Evolutionary conservation across 176 grass and related monocot genomes (phyloP).

Genomic region (Aegilops bicornis): DNA sequence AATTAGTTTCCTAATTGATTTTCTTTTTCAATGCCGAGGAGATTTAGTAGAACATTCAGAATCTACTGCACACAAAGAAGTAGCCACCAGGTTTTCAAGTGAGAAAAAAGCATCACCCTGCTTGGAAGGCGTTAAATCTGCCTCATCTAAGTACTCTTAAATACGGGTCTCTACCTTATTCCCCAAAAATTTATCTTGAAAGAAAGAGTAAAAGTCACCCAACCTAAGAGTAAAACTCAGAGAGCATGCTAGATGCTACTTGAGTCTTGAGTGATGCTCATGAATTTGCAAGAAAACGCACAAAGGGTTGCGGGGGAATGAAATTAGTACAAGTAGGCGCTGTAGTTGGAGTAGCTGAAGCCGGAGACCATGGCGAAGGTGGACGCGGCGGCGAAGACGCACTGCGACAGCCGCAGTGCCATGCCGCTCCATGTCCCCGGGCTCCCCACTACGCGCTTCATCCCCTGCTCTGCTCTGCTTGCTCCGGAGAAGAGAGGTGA

Average conservation of each 20-base stretch:
- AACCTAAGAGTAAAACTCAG: neutral
- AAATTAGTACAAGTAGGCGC: slow-evolving; percentile 51
- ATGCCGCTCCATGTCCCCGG: slow-evolving; percentile 73
- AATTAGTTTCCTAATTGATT: slow-evolving; percentile 1
- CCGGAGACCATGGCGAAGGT: slow-evolving; percentile 47
- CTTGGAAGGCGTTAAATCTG: neutral
- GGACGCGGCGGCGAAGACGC: slow-evolving; percentile 56
- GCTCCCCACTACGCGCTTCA: slow-evolving; percentile 42
- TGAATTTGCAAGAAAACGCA: neutral
- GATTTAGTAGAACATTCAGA: slow-evolving; percentile 3
- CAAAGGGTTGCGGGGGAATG: neutral
- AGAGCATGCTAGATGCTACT: too few relatives aligned
- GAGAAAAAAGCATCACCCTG: neutral
- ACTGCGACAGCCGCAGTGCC: slow-evolving; percentile 51
- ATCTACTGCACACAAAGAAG: slow-evolving; percentile 1
- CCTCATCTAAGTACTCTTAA: too few relatives aligned
- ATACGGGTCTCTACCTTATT: neutral
- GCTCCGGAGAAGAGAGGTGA: neutral
- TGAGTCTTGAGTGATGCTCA: neutral
- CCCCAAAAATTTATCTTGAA: neutral
- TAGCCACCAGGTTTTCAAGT: neutral
- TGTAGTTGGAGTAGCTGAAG: slow-evolving; percentile 59
- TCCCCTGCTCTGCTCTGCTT: neutral
- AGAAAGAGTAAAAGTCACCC: neutral
- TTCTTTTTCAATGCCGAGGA: slow-evolving; percentile 3